Base-by-base conservation (phyloP, 2,329 filamentous ascomycete species). In the Aspergillus amoenus region DNA sequence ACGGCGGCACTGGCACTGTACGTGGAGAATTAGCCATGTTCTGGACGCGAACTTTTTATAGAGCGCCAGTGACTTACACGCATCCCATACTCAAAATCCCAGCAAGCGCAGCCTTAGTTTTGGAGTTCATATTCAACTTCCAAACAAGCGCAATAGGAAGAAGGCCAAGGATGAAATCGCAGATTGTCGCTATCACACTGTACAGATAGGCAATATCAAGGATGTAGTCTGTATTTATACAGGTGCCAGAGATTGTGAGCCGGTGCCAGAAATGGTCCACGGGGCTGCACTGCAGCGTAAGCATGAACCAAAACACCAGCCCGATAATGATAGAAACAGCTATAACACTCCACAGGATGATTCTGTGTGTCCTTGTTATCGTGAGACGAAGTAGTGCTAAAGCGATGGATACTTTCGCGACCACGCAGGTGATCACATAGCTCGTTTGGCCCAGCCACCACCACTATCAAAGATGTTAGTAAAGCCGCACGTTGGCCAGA, bases 371-470 rank as follows among this genome's bases (percentile, higher is more conserved):
- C 40, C 65, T 71, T 41, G 75, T 70, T 34, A 79, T 69, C 0
- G 81, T 79, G 18, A 85, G 74, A 49, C 82, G 78, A 13, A 84
- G 76, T 43, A 84, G 76, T 58, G 83, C 82, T n/a, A 82, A 70
- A 5, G 76, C 79, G 51, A 84, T 80, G 1, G 81, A 79, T 39
- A 82, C 73, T 57, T 82, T 83, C 45, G 81, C 74, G 12, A 79
- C 65, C 40, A 77, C 73, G 21, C 76, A 81, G 5, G 76, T 73
- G 54, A 81, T 67, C 7, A 80, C 76, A 65, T 84, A 85, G 60
- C 79, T 78, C n/a, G 81, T 70, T 63, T 84, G 82, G 61, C 80
- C 81, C n/a, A 84, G 75, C 71, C 79, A 84, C 81, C 81, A 84
- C 68, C 70, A 74, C 72, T 73, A 18, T 32, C 37, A 9, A 42